phyloP scores from a whole-genome alignment of 805 yeast species.

The Cyberlindnera suaveolens region DNA sequence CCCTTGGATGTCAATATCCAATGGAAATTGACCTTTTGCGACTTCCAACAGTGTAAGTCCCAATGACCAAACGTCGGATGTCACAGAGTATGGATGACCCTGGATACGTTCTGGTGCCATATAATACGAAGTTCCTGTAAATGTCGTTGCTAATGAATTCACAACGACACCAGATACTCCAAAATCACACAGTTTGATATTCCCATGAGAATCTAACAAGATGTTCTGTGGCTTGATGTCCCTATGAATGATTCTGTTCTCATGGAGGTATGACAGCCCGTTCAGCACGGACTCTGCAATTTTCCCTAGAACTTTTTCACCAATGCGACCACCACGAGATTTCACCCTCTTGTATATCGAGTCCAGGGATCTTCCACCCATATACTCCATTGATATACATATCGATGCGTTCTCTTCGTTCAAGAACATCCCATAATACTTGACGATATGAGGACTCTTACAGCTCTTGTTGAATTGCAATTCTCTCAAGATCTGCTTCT shows the following conservation, averaged over 20 bases:
- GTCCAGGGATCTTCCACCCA: constrained; percentile 90
- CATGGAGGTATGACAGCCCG: constrained; percentile 85
- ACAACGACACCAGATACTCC: constrained; percentile 98
- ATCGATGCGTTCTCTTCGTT: constrained; percentile 73
- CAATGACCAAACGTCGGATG: constrained; percentile 94
- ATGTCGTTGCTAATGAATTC: constrained; percentile 90
- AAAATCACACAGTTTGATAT: constrained; percentile 91
- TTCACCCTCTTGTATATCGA: constrained; percentile 80
- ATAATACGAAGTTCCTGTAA: constrained; percentile 94
- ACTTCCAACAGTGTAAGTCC: constrained; percentile 91
- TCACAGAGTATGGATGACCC: constrained; percentile 92
- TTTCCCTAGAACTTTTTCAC: constrained; percentile 89
- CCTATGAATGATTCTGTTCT: constrained; percentile 82
- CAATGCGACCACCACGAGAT: constrained; percentile 73
- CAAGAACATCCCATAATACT: constrained; percentile 88
- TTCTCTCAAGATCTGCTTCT: constrained; percentile 86
- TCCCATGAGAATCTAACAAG: constrained; percentile 65
- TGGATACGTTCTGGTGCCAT: constrained; percentile 98
- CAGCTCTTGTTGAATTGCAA: constrained; percentile 82
- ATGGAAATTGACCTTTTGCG: constrained; percentile 88
- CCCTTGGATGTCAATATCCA: constrained; percentile 30
- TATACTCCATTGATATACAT: constrained; percentile 94
- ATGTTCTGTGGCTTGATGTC: constrained; percentile 97
- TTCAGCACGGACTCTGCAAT: constrained; percentile 79
- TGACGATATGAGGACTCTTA: constrained; percentile 77